Conservation (phyloP, 345 rosid species). For the Arabidopsis suecica region DNA sequence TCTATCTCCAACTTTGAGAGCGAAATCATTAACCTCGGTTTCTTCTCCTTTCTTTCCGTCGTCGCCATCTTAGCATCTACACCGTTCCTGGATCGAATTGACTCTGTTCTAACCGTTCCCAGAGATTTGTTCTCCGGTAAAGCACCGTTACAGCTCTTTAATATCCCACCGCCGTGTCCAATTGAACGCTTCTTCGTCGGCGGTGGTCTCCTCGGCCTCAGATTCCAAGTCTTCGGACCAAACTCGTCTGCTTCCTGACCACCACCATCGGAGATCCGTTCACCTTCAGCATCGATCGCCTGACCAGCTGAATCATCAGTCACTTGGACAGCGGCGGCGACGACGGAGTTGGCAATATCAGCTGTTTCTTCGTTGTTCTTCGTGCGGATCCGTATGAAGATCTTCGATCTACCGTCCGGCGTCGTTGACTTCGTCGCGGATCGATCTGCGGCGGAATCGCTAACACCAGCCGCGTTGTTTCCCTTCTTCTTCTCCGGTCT, state of each 20-base stretch:
- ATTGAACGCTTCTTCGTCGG: slow-evolving; percentile 45
- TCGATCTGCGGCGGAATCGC: slow-evolving; percentile 40
- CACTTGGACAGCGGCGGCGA: slow-evolving; percentile 11
- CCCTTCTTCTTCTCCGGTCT: slow-evolving; percentile 41
- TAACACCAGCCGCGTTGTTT: slow-evolving; percentile 12
- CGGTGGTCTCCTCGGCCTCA: slow-evolving; percentile 63
- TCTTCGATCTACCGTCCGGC: slow-evolving; percentile 53
- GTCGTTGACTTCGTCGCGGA: slow-evolving; percentile 48
- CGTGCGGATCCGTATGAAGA: slow-evolving; percentile 53
- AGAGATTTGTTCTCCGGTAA: slow-evolving; percentile 43
- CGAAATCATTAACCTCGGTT: slow-evolving; percentile 59
- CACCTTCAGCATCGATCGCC: slow-evolving; percentile 45
- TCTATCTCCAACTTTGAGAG: slow-evolving; percentile 74
- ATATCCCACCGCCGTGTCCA: slow-evolving; percentile 38
- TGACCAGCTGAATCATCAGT: slow-evolving; percentile 12
- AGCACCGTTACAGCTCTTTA: slow-evolving; percentile 44
- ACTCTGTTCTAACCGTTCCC: slow-evolving; percentile 39
- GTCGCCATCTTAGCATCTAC: slow-evolving; percentile 43
- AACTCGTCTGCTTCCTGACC: slow-evolving; percentile 51
- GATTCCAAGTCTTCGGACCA: slow-evolving; percentile 68
- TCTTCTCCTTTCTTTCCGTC: slow-evolving; percentile 52
- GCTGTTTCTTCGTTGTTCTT: slow-evolving; percentile 47
- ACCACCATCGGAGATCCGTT: slow-evolving; percentile 52
- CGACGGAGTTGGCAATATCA: slow-evolving; percentile 31
- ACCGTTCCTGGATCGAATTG: slow-evolving; percentile 43